Percentiles rank a stretch among this genome's conserved stretches.
Conservation (phyloP, 140 eudicot genomes). For the Bidens hawaiensis region DNA sequence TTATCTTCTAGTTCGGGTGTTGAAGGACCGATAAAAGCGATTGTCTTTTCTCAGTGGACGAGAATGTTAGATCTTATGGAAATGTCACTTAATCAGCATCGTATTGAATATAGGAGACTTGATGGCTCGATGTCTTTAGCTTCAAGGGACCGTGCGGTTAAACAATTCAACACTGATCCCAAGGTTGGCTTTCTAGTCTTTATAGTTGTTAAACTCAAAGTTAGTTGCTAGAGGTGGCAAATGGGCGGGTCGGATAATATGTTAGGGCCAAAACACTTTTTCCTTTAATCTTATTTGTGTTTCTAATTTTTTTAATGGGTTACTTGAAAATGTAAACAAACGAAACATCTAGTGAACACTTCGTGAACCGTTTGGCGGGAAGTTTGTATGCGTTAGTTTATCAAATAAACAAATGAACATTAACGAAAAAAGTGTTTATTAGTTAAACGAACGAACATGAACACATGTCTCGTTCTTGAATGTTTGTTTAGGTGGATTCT, state of each 20-base stretch:
- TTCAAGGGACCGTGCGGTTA: constrained; percentile 68
- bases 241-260: too few relatives aligned
- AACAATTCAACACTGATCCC: constrained; percentile 58
- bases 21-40: constrained; percentile 61
- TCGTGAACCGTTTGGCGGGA: too few relatives aligned
- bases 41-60: constrained; percentile 94
- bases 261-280: too few relatives aligned
- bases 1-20: constrained; percentile 27
- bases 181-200: constrained; percentile 37
- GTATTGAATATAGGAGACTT: constrained; percentile 54
- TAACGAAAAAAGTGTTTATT: too few relatives aligned
- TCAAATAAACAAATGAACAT: too few relatives aligned
- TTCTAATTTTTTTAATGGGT: too few relatives aligned
- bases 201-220: background rate
- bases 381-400: too few relatives aligned
- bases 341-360: too few relatives aligned
- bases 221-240: too few relatives aligned
- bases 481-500: too few relatives aligned
- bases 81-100: constrained; percentile 33
- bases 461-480: too few relatives aligned
- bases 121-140: constrained; percentile 71
- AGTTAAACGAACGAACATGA: too few relatives aligned
- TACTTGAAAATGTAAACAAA: background rate
- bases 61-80: constrained; percentile 70
- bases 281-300: background rate